These are phyloP conservation scores for Sideroxylon spinosum DNA, from an alignment of 179 eudicot genomes.

Conservation along the genomic window DNA sequence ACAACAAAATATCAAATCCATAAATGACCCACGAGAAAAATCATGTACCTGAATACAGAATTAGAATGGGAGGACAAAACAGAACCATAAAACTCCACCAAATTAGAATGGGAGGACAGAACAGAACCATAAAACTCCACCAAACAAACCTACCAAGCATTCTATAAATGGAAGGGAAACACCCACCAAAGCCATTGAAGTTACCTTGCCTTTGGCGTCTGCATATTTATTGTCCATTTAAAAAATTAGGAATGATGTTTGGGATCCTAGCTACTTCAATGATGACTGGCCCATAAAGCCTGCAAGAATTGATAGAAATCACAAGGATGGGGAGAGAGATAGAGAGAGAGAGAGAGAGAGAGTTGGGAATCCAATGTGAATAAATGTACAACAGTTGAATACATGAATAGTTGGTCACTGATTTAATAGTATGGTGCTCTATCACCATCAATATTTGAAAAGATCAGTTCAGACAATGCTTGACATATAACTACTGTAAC, in stretches of 20 bases:
- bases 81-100: constrained; percentile 2
- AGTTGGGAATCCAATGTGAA: constrained; percentile 22
- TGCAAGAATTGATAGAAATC: constrained; percentile 36
- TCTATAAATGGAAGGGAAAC: constrained; percentile 11
- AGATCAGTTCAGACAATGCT: neutral
- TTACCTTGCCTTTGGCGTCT: constrained; percentile 56
- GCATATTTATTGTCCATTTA: constrained; percentile 33
- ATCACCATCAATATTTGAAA: neutral
- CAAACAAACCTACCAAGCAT: neutral
- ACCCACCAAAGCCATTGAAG: constrained; percentile 13
- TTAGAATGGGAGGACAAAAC: neutral
- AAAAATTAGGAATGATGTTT: constrained; percentile 18
- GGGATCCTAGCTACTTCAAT: constrained; percentile 33
- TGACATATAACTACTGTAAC: neutral
- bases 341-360: constrained; percentile 6
- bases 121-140: constrained; percentile 1
- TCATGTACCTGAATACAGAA: neutral
- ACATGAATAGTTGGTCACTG: constrained; percentile 10
- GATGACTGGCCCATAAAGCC: constrained; percentile 46
- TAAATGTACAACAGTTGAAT: constrained; percentile 9
- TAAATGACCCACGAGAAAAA: neutral
- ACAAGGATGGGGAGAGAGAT: constrained; percentile 18
- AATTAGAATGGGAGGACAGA: constrained; percentile 1
- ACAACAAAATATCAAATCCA: neutral
- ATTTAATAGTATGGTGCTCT: neutral